phyloP scores from a whole-genome alignment of 2,329 filamentous ascomycete genomes.

The Bimuria novae-zelandiae region DNA sequence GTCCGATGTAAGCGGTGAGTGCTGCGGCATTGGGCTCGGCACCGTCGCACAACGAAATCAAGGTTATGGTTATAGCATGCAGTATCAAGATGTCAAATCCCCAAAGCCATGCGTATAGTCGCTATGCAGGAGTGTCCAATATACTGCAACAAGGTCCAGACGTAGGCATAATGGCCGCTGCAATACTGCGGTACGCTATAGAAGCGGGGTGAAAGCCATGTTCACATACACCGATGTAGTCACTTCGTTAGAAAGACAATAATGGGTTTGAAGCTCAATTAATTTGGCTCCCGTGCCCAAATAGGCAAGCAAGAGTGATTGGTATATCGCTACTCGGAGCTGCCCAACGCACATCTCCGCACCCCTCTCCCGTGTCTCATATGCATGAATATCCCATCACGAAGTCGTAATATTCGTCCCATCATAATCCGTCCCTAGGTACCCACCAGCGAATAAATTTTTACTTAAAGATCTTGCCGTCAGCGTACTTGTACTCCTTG shows the following conservation, averaged over 20 bases:
- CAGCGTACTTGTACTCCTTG: conserved; percentile 87
- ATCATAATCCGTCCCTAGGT: conserved; percentile 32
- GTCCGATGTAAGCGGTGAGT: conserved; percentile 2
- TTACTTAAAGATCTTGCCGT: conserved; percentile 99
- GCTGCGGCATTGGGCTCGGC: not conserved
- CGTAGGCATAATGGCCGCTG: too few relatives aligned
- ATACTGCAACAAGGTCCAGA: too few relatives aligned
- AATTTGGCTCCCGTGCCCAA: conserved; percentile 30
- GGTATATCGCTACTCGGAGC: conserved; percentile 31
- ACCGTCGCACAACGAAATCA: not conserved
- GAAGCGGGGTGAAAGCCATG: not conserved
- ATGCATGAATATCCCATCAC: conserved; percentile 30
- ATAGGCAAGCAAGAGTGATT: conserved; percentile 29
- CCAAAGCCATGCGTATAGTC: too few relatives aligned
- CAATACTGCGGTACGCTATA: too few relatives aligned
- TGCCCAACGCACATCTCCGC: conserved; percentile 19
- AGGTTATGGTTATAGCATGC: not conserved
- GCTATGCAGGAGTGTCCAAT: too few relatives aligned
- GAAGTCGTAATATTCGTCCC: conserved; percentile 41
- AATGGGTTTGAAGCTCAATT: conserved; percentile 32
- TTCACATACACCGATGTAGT: not conserved
- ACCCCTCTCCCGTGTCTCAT: conserved; percentile 33
- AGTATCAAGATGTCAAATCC: conserved; percentile 1
- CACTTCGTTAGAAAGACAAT: not conserved
- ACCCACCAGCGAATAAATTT: conserved; percentile 31